A percentile compares a stretch with the other conserved stretches of the same genome.
Evolutionary conservation across 2,329 filamentous ascomycete species (phyloP).

Genomic region (Dothideomycetes sp.): DNA sequence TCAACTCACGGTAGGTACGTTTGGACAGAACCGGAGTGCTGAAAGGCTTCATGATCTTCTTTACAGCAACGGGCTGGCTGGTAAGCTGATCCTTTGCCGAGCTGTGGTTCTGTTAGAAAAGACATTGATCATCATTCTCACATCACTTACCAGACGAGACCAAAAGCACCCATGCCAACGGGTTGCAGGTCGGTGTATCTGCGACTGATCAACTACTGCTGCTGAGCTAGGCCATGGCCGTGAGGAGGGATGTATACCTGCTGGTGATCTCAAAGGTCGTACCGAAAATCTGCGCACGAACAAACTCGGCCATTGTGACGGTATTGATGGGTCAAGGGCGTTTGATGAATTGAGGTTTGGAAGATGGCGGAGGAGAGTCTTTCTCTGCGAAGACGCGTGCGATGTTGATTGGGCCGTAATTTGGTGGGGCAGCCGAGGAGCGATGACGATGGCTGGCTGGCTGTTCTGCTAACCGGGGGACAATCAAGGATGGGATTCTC

Average conservation of each 20-base stretch:
- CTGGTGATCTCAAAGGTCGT: slow-evolving; percentile 99
- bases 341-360: slow-evolving; percentile 1
- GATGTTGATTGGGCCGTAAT: not conserved
- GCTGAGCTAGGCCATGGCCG: not conserved
- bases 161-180: slow-evolving; percentile 98
- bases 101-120: slow-evolving; percentile 40
- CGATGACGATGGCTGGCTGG: slow-evolving; percentile 2
- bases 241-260: slow-evolving; percentile 50
- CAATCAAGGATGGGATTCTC: not conserved
- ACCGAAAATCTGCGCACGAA: slow-evolving; percentile 97
- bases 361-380: slow-evolving; percentile 1
- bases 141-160: slow-evolving; percentile 72
- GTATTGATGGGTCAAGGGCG: slow-evolving; percentile 10
- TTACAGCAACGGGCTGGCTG: slow-evolving; percentile 90
- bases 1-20: slow-evolving; percentile 93
- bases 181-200: slow-evolving; percentile 98
- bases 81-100: slow-evolving; percentile 98
- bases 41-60: slow-evolving; percentile 99
- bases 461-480: not conserved
- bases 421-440: slow-evolving; percentile 8
- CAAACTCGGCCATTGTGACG: slow-evolving; percentile 90
- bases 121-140: not conserved
- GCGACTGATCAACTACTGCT: slow-evolving; percentile 14
- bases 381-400: too few species aligned
- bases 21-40: slow-evolving; percentile 98